Conservation (phyloP, 306 rosid genomes). For the Trichosanthes cucumerina region DNA sequence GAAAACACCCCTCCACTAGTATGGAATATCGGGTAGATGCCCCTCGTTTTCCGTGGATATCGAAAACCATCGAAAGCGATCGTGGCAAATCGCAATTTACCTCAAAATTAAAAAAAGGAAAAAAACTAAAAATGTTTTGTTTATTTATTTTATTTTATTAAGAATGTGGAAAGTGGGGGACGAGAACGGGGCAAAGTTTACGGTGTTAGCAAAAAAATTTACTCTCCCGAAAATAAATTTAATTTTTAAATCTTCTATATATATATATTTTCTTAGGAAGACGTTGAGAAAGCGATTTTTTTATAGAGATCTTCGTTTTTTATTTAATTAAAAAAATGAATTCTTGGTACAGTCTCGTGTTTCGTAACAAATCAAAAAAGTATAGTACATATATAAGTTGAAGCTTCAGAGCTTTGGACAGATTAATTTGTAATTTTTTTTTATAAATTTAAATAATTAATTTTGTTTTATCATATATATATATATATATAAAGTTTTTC, state of each 20-base stretch:
- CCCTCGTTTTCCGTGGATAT: constrained; percentile 19
- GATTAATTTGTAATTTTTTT: not conserved
- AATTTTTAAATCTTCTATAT: not conserved
- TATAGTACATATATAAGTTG: not conserved
- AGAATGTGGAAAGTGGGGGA: not conserved
- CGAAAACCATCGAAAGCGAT: constrained; percentile 16
- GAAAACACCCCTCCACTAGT: not conserved
- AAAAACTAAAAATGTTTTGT: not conserved
- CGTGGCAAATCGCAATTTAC: constrained; percentile 14
- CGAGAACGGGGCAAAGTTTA: not conserved
- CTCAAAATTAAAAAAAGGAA: not conserved
- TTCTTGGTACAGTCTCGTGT: not conserved
- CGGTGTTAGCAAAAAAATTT: not conserved
- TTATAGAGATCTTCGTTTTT: not conserved
- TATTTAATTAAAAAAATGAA: not conserved
- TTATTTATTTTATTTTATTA: not conserved
- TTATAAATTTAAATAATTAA: not conserved
- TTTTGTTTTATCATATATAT: not conserved
- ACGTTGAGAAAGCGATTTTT: not conserved
- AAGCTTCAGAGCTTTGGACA: not conserved
- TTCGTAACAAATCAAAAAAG: not conserved
- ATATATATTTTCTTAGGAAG: too few species aligned
- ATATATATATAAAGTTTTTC: not conserved
- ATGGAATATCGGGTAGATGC: constrained; percentile 14
- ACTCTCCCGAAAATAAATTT: not conserved